Conservation (phyloP, 1,284 basidiomycete species). For the Trichosporon sp. region DNA sequence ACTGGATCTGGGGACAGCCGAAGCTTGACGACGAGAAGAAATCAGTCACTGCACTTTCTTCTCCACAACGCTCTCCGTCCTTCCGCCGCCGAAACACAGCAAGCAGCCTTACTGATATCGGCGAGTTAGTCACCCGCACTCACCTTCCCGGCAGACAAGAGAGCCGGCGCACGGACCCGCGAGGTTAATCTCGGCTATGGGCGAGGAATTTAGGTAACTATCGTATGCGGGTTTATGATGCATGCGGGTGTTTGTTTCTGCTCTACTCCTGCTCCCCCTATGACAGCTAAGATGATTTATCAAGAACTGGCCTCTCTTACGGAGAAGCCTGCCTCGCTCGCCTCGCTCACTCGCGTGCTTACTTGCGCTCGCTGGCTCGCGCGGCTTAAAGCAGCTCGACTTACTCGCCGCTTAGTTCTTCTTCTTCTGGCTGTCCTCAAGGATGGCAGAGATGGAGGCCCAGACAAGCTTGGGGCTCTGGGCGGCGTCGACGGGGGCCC, state of each 20-base stretch:
- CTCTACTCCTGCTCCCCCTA: neutral
- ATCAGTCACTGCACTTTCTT: neutral
- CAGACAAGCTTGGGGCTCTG: constrained; percentile 90
- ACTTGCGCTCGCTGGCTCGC: too few species aligned
- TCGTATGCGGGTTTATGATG: neutral
- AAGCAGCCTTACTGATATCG: neutral
- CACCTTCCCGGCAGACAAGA: neutral
- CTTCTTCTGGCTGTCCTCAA: constrained; percentile 30
- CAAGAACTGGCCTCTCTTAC: neutral
- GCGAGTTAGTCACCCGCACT: neutral
- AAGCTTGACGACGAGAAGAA: neutral
- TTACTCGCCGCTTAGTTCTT: constrained; percentile 21
- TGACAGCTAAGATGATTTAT: constrained; percentile 4
- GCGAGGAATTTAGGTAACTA: neutral
- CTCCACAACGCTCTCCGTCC: neutral
- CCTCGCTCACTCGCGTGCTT: too few species aligned
- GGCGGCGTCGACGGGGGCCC: constrained; percentile 87
- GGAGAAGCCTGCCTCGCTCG: neutral
- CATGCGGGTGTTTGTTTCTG: constrained; percentile 3
- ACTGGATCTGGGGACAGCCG: too few species aligned
- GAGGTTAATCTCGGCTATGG: neutral
- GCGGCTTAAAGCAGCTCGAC: too few species aligned
- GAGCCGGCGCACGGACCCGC: neutral
- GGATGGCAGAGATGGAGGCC: constrained; percentile 66
- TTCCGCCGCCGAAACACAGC: neutral